These are phyloP conservation scores for Cadophora gregata DNA, from an alignment of 2,329 filamentous ascomycete genomes.

Conservation along the genomic window DNA sequence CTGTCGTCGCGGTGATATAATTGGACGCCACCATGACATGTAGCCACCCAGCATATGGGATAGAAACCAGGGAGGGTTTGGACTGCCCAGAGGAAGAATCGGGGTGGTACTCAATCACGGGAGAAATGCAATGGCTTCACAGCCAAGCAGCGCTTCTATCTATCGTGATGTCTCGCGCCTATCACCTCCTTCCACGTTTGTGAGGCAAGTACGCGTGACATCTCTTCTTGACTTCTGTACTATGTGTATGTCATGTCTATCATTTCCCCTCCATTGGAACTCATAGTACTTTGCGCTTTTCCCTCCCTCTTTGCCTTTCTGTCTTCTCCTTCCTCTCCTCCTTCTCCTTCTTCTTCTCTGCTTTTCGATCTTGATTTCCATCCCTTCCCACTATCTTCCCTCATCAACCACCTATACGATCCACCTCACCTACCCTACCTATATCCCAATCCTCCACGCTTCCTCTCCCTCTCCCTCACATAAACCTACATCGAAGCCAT, in stretches of 20 bases:
- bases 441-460: too few species aligned
- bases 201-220: constrained; percentile 14
- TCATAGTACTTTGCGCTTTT: not conserved
- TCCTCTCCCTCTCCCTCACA: not conserved
- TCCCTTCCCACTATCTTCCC: not conserved
- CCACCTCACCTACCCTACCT: too few species aligned
- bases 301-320: not conserved
- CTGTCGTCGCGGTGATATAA: constrained; percentile 21
- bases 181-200: constrained; percentile 25
- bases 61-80: not conserved
- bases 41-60: not conserved
- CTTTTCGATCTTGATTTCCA: too few species aligned
- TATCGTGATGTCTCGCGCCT: constrained; percentile 14
- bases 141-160: not conserved
- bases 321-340: not conserved
- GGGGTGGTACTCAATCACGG: not conserved
- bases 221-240: not conserved
- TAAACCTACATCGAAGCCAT: too few species aligned
- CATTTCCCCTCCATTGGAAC: not conserved
- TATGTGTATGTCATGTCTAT: not conserved
- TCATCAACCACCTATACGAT: not conserved
- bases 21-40: not conserved
- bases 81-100: not conserved
- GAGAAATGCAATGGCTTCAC: constrained; percentile 7
- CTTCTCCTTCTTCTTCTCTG: not conserved